Evolutionary conservation across 2,329 filamentous ascomycete species (phyloP), one percentile per base, ranked within the genome.

Genomic region (Diaporthe sp.): DNA sequence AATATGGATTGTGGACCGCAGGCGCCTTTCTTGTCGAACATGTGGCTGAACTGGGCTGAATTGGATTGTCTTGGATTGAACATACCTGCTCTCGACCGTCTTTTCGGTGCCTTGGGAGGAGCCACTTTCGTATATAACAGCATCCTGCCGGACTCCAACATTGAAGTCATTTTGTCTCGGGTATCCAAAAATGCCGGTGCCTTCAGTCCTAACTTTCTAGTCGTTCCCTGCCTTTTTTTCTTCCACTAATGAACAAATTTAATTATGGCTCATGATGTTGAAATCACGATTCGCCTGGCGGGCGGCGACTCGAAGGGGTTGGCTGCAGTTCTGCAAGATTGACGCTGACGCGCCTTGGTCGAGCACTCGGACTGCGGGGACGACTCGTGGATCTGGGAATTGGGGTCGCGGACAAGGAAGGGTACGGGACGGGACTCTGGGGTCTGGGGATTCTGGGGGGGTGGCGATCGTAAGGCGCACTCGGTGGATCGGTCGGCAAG

Each of bases 51-150:
- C 8, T n/a, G 28, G 58, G 12, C n/a, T 19, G 58, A 12, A 67
- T n/a, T 37, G 61, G 44, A 37, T 51, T 37, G 60, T 34, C 71
- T 61, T 70, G 75, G 44, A 74, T 55, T 62, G 44, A 13, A 87
- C 88, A 84, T 83, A 91, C 89, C 89, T 81, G 88, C 87, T 84
- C 90, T 86, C n/a, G 90, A 92, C 73, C 90, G 86, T 80, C 85
- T 87, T 83, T 91, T 92, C 44, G 90, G 90, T 60, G 86, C 84
- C 82, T 91, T 92, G n/a, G 90, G 88, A 62, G 86, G 82, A 75
- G 90, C 90, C 68, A 88, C 82, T 81, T 86, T 87, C n/a, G 89
- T 90, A 80, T 91, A 92, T 60, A 92, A 82, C 79, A 92, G 83
- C 90, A 92, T 91, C 60, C 78, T 82, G 79, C 49, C 68, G 3